These are phyloP conservation scores for Acanthochlamys bracteata DNA, from an alignment of 106 monocot genomes.

Conservation along the genomic window DNA sequence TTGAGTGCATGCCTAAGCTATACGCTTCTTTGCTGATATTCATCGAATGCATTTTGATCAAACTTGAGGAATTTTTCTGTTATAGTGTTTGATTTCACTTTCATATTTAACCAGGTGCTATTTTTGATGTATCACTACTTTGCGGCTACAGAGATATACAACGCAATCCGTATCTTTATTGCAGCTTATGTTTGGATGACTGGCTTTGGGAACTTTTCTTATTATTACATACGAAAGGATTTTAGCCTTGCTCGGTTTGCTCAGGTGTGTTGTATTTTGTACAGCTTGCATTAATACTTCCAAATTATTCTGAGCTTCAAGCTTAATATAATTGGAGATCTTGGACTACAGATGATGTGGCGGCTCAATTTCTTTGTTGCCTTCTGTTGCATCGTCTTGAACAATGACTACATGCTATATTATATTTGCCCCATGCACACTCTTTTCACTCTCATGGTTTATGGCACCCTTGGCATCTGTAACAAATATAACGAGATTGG, in stretches of 20 bases:
- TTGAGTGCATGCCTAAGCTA: too few relatives aligned
- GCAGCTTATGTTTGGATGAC: conserved; percentile 47
- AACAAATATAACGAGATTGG: conserved; percentile 28
- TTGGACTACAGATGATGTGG: conserved; percentile 40
- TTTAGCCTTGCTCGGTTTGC: conserved; percentile 28
- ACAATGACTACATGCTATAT: conserved; percentile 38
- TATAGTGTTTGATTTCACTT: too few relatives aligned
- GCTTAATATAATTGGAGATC: neutral
- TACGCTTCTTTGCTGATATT: too few relatives aligned
- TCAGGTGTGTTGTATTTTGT: conserved; percentile 1
- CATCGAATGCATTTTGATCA: too few relatives aligned
- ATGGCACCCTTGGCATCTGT: conserved; percentile 27
- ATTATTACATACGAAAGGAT: conserved; percentile 39
- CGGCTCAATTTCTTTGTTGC: conserved; percentile 35
- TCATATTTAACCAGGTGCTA: conserved; percentile 14
- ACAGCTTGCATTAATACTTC: neutral
- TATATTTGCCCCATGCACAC: conserved; percentile 46
- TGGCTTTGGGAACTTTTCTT: conserved; percentile 40
- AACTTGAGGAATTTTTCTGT: too few relatives aligned
- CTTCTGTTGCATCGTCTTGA: conserved; percentile 34
- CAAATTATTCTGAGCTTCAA: too few relatives aligned
- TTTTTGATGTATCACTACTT: conserved; percentile 45
- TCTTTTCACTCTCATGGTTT: conserved; percentile 36
- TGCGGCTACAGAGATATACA: conserved; percentile 32
- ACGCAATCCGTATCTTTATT: conserved; percentile 33